phyloP scores from a whole-genome alignment of 177 flowering plant genomes.

The Vitis hybrid region DNA sequence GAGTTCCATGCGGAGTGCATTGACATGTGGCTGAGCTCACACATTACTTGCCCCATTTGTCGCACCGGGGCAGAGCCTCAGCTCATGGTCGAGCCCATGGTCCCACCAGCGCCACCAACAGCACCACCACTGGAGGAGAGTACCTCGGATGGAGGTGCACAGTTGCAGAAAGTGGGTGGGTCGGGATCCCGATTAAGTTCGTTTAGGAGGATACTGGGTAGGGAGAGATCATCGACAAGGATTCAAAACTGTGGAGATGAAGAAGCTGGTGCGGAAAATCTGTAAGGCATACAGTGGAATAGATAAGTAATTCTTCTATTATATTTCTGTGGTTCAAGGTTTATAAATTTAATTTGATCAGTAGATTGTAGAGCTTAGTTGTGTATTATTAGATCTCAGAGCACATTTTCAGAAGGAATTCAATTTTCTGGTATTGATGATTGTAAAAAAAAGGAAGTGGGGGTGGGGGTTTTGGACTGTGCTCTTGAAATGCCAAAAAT shows the following conservation, averaged over 20 bases:
- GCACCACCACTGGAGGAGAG: constrained; percentile 26
- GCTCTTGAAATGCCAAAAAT: too few relatives aligned
- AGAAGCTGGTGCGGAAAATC: constrained; percentile 13
- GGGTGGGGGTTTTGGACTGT: too few relatives aligned
- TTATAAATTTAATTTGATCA: too few relatives aligned
- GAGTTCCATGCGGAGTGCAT: constrained; percentile 38
- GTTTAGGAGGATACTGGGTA: constrained; percentile 34
- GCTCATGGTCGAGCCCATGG: constrained; percentile 13
- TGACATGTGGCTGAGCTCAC: constrained; percentile 31
- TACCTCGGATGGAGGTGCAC: background rate
- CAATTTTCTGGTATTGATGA: too few relatives aligned
- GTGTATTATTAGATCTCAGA: too few relatives aligned
- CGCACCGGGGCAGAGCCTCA: constrained; percentile 26
- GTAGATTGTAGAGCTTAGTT: too few relatives aligned
- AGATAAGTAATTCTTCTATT: background rate
- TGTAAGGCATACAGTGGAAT: constrained; percentile 10
- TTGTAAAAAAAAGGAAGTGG: too few relatives aligned
- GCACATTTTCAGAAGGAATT: too few relatives aligned
- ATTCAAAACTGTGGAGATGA: constrained; percentile 19
- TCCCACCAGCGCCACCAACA: constrained; percentile 8
- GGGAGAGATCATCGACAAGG: constrained; percentile 35
- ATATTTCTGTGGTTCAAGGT: too few relatives aligned
- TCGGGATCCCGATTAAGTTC: constrained; percentile 35
- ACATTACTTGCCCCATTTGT: constrained; percentile 34
- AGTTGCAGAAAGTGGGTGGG: constrained; percentile 15